phyloP scores from a whole-genome alignment of 2,329 filamentous ascomycete species.

The Colletotrichum costaricense region DNA sequence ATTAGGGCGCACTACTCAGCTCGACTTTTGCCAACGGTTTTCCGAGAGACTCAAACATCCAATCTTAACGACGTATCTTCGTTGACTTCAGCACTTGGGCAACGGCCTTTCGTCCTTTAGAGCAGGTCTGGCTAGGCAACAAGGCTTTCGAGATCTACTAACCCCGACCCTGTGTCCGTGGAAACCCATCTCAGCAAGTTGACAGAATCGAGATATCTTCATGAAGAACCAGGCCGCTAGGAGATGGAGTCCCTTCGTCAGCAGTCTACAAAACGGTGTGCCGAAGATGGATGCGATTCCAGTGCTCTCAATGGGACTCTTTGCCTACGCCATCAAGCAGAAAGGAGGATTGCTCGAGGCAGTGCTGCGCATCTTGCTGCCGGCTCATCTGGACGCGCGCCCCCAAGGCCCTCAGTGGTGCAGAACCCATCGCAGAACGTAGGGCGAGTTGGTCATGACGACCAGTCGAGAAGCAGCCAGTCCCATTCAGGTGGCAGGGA shows the following conservation, averaged over 20 bases:
- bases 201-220: background rate
- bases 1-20: background rate
- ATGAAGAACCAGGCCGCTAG: background rate
- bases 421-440: background rate
- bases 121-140: background rate
- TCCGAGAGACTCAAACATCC: background rate
- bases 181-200: background rate
- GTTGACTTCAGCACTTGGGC: background rate
- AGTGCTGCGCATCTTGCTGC: background rate
- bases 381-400: background rate
- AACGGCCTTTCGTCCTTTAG: background rate
- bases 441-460: background rate
- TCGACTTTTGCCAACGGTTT: background rate
- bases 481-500: background rate
- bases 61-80: background rate
- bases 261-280: background rate
- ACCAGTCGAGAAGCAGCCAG: background rate
- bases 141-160: background rate
- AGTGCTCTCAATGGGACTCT: background rate
- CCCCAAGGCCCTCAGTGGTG: background rate
- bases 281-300: slow-evolving; percentile 1
- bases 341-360: background rate
- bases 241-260: slow-evolving; percentile 10
- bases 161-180: background rate
- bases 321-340: background rate